Conservation (phyloP, 805 yeast species). For the Candida lessepsii region DNA sequence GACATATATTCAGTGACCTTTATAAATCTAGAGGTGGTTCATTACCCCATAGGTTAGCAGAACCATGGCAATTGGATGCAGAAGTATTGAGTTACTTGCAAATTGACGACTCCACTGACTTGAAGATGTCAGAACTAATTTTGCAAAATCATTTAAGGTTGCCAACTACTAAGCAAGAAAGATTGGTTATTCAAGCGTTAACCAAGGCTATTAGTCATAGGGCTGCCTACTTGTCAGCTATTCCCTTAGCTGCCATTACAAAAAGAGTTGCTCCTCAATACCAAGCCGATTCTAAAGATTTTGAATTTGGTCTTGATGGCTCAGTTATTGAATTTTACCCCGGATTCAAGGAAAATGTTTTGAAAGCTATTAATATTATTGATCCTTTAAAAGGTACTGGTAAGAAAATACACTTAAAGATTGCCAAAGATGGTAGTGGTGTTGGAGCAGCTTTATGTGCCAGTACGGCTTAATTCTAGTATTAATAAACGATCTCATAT, state of each 20-base stretch:
- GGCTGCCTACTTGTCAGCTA: conserved; percentile 87
- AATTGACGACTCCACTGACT: conserved; percentile 74
- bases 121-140: conserved; percentile 68
- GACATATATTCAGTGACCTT: conserved; percentile 59
- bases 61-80: conserved; percentile 76
- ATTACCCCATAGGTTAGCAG: conserved; percentile 62
- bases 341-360: conserved; percentile 74
- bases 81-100: conserved; percentile 85
- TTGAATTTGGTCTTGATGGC: conserved; percentile 95
- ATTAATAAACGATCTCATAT: background rate
- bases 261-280: conserved; percentile 63
- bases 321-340: conserved; percentile 93
- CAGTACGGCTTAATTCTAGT: conserved; percentile 21
- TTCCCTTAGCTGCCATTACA: conserved; percentile 86
- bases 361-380: conserved; percentile 71
- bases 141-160: conserved; percentile 65
- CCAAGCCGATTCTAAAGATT: conserved; percentile 50
- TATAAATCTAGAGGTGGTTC: conserved; percentile 36
- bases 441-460: conserved; percentile 98
- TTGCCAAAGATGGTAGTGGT: conserved; percentile 94
- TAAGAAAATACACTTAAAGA: conserved; percentile 69
- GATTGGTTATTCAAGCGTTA: conserved; percentile 66
- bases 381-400: conserved; percentile 74
- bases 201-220: conserved; percentile 81
- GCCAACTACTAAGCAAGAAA: conserved; percentile 69